Conservation (phyloP, 108 stramenopile species). For the Skeletonema marinoi region DNA sequence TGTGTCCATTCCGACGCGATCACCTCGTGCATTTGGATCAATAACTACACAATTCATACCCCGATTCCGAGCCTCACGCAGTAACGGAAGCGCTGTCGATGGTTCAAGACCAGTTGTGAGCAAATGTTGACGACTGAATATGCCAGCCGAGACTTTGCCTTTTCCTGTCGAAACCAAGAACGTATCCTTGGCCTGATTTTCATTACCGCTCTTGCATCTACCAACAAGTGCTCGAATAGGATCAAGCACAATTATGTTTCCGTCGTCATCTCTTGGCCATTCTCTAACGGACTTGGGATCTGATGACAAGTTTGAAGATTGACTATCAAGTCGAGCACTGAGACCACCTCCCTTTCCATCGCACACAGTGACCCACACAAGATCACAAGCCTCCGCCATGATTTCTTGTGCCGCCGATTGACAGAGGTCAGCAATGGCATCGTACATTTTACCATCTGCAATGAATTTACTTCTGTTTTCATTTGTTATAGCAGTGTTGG, state of each 20-base stretch:
- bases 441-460: slow-evolving; percentile 81
- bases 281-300: not conserved
- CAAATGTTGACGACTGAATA: slow-evolving; percentile 74
- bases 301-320: not conserved
- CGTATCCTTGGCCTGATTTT: slow-evolving; percentile 30
- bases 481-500: slow-evolving; percentile 51
- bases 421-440: slow-evolving; percentile 57
- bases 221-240: slow-evolving; percentile 69
- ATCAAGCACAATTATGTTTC: slow-evolving; percentile 18
- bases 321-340: not conserved
- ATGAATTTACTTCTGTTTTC: slow-evolving; percentile 68
- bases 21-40: slow-evolving; percentile 80
- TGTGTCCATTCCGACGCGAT: slow-evolving; percentile 59
- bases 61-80: slow-evolving; percentile 59
- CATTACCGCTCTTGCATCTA: slow-evolving; percentile 7
- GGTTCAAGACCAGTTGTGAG: slow-evolving; percentile 68
- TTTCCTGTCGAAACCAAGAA: slow-evolving; percentile 71
- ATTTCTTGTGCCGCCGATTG: slow-evolving; percentile 71
- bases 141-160: slow-evolving; percentile 79
- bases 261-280: slow-evolving; percentile 4
- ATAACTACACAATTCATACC: slow-evolving; percentile 72
- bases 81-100: slow-evolving; percentile 65
- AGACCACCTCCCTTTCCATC: slow-evolving; percentile 43
- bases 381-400: slow-evolving; percentile 60
- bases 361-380: slow-evolving; percentile 70